phyloP scores from a whole-genome alignment of 2,329 filamentous ascomycete species.

The Alternaria triticina region DNA sequence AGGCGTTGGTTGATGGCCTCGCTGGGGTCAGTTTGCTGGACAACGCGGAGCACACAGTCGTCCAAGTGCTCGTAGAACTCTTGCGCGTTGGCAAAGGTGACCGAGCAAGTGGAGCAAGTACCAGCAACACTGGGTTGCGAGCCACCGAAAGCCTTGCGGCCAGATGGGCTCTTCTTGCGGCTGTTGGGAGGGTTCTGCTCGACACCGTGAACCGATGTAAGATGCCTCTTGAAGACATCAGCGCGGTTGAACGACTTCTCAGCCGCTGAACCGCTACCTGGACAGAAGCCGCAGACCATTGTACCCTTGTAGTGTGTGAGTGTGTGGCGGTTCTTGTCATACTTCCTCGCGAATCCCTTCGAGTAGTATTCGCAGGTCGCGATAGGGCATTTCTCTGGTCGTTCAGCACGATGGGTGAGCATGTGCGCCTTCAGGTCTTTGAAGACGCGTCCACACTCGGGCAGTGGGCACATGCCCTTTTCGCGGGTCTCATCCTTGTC shows the following conservation, averaged over 20 bases:
- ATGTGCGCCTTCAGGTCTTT: conserved; percentile 94
- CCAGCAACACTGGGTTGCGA: conserved; percentile 72
- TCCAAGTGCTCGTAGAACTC: conserved; percentile 97
- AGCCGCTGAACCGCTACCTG: conserved; percentile 82
- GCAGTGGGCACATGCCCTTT: conserved; percentile 77
- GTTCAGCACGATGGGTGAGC: conserved; percentile 89
- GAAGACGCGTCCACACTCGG: conserved; percentile 84
- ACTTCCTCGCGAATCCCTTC: conserved; percentile 93
- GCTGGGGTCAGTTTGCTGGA: conserved; percentile 54
- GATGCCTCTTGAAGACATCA: conserved; percentile 93
- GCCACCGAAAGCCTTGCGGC: conserved; percentile 71
- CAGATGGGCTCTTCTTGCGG: conserved; percentile 70
- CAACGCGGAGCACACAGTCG: conserved; percentile 69
- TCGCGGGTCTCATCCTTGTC: conserved; percentile 62
- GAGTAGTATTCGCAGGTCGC: conserved; percentile 88
- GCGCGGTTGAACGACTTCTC: conserved; percentile 97
- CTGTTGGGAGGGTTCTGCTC: conserved; percentile 93
- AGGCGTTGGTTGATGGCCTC: conserved; percentile 53
- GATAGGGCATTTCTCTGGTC: conserved; percentile 94
- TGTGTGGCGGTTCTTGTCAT: conserved; percentile 95
- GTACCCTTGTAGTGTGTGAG: conserved; percentile 96
- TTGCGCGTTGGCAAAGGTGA: conserved; percentile 83
- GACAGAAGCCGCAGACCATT: conserved; percentile 96
- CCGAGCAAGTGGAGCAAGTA: conserved; percentile 89
- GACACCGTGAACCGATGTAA: conserved; percentile 88